Base-by-base conservation (phyloP, 768 basidiomycete genomes). In the Russula dissimulans region DNA sequence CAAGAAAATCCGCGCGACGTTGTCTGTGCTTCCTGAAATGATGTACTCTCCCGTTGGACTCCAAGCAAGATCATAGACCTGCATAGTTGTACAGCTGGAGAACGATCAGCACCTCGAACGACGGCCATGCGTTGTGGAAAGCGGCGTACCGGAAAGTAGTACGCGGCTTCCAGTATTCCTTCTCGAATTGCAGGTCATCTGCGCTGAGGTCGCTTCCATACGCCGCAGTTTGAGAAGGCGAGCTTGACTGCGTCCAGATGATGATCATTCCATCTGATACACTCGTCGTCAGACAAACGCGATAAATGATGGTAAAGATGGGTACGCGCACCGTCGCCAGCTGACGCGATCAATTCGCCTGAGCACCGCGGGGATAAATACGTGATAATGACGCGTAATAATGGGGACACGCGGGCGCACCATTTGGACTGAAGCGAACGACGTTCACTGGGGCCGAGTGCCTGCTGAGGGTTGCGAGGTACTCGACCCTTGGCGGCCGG, bases 11-110 rank as follows among this genome's bases (percentile, higher is more conserved):
- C 91, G 77, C 0, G 95, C 95, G 5, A 86, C 87, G 66, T 97
- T 97, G 72, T 99, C 97, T 8, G 95, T 98, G 70, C 91, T 93
- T 4, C 97, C 97, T n/a, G 93, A 87, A 45, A 99, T 81, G 59
- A 99, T 82, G 65, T 91, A 95, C 64, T 95, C 91, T 36, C 95
- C 93, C 17, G 88, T 87, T 0, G 97, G 97, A 65, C 91, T 93
- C 97, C 97, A 99, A 0, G 94, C 92, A 29, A 99, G 77, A 69
- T 99, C 97, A 71, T 99, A 99, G 6, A 98, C 93, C 71, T 98
- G 93, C 83, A 95, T 91, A 4, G 87, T 86, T 2, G 93, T 91
- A 66, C 91, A 92, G 59, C 94, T 95, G 46, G 47, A 48, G 31
- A 38, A 15, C 38, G 12, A 42, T 46, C 43, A 22, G 29, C 17